A percentile compares a stretch with the other conserved stretches of the same genome.
Evolutionary conservation across 163 green algal genomes (phyloP).

Genomic region (Botryococcus braunii): DNA sequence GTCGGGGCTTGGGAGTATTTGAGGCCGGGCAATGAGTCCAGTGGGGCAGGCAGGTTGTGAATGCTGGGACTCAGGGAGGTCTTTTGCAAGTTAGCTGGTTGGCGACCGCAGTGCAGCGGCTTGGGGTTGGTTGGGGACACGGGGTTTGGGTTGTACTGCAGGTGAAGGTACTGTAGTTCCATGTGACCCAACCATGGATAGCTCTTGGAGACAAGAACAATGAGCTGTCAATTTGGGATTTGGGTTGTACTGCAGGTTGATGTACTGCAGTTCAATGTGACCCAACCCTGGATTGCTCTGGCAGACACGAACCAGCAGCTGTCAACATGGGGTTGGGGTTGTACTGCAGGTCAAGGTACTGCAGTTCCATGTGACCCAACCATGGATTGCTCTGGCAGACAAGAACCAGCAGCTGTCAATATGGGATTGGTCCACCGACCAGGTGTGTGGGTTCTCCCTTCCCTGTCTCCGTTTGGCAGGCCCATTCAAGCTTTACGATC

Average conservation of each 20-base stretch:
- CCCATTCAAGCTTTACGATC: too few species aligned
- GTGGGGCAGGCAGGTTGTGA: too few species aligned
- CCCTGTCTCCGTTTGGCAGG: too few species aligned
- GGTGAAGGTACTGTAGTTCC: conserved; percentile 57
- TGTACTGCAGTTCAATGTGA: conserved; percentile 56
- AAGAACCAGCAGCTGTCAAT: conserved; percentile 48
- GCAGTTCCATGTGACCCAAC: conserved; percentile 64
- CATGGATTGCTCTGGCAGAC: conserved; percentile 58
- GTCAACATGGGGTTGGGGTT: conserved; percentile 65
- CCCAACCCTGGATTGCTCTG: conserved; percentile 62
- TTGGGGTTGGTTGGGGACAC: conserved; percentile 58
- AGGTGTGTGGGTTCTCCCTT: too few species aligned
- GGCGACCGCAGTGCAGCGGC: too few species aligned
- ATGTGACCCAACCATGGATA: conserved; percentile 68
- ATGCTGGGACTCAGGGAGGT: too few species aligned
- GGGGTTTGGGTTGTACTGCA: conserved; percentile 72
- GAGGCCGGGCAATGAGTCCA: too few species aligned
- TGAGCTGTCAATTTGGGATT: conserved; percentile 62
- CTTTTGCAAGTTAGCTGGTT: too few species aligned
- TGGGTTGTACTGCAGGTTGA: conserved; percentile 62
- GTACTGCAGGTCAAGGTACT: conserved; percentile 53
- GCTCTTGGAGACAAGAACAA: conserved; percentile 46
- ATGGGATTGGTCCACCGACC: conserved; percentile 64
- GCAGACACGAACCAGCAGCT: conserved; percentile 49
- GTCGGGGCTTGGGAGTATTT: too few species aligned